These are phyloP conservation scores for Myrica gale DNA, from an alignment of 306 rosid genomes.

Conservation along the genomic window DNA sequence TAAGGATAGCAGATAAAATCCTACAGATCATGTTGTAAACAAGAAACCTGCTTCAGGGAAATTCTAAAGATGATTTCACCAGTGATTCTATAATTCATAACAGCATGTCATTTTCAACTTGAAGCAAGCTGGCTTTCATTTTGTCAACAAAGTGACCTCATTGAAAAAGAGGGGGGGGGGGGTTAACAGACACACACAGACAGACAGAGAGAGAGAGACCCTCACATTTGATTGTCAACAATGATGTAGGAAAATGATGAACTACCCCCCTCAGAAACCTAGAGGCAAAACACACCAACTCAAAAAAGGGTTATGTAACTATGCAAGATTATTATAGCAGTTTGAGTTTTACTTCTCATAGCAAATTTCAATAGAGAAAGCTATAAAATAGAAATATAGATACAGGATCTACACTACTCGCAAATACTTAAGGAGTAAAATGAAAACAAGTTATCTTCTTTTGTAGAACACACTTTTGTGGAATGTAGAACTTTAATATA, in stretches of 20 bases:
- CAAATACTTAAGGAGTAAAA: neutral
- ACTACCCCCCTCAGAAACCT: conserved; percentile 80
- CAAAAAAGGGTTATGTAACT: conserved; percentile 8
- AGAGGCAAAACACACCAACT: conserved; percentile 34
- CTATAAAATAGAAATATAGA: neutral
- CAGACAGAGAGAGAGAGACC: conserved; percentile 20
- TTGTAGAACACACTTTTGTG: neutral
- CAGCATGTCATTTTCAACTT: conserved; percentile 15
- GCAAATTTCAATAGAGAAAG: neutral
- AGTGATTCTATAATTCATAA: neutral
- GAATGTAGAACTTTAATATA: neutral
- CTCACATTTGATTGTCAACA: conserved; percentile 87
- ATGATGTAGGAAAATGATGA: conserved; percentile 85
- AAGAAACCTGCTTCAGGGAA: neutral
- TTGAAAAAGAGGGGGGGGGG: neutral
- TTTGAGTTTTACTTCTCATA: neutral
- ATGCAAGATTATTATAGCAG: neutral
- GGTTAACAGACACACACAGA: neutral
- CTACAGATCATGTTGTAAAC: neutral
- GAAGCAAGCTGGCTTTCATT: neutral
- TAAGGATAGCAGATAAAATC: neutral
- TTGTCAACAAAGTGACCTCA: neutral
- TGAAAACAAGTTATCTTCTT: neutral
- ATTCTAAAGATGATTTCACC: neutral
- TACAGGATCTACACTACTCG: neutral